Evolutionary conservation across 106 monocot species (phyloP).

Genomic region (Dioscorea zingiberensis): DNA sequence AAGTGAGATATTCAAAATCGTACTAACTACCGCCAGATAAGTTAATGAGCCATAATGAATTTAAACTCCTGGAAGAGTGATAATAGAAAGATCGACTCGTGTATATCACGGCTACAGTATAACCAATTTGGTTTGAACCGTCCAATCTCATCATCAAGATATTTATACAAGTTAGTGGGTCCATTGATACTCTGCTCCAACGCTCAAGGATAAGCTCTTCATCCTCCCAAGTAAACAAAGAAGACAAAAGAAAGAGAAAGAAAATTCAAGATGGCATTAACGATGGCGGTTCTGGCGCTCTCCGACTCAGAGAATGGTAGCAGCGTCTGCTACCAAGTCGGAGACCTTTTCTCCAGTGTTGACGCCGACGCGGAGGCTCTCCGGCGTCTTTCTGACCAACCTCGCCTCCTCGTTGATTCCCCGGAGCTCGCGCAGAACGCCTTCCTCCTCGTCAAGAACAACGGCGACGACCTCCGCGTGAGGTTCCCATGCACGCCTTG

Average conservation of each 20-base stretch:
- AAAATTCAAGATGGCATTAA: not conserved
- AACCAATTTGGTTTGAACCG: no score
- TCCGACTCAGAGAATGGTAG: not conserved
- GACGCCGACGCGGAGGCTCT: constrained; percentile 5
- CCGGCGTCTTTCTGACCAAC: not conserved
- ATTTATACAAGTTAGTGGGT: not conserved
- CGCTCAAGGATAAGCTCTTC: no score
- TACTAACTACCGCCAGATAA: no score
- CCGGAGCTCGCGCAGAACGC: constrained; percentile 1
- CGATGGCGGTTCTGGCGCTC: constrained; percentile 19
- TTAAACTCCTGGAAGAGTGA: no score
- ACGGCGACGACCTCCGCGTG: not conserved
- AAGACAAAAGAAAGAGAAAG: no score
- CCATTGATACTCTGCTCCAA: not conserved
- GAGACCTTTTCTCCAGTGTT: not conserved
- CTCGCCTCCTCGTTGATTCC: not conserved
- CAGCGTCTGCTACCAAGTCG: constrained; percentile 3
- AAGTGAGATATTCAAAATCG: no score
- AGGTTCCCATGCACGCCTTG: constrained; percentile 6
- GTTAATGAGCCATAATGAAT: no score
- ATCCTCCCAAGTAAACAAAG: no score
- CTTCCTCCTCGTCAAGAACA: not conserved
- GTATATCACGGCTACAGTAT: no score
- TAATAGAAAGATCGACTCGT: no score
- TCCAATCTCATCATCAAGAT: constrained; percentile 1